These are phyloP conservation scores for Cercospora beticola DNA, from an alignment of 2,329 filamentous ascomycete genomes.

Conservation along the genomic window DNA sequence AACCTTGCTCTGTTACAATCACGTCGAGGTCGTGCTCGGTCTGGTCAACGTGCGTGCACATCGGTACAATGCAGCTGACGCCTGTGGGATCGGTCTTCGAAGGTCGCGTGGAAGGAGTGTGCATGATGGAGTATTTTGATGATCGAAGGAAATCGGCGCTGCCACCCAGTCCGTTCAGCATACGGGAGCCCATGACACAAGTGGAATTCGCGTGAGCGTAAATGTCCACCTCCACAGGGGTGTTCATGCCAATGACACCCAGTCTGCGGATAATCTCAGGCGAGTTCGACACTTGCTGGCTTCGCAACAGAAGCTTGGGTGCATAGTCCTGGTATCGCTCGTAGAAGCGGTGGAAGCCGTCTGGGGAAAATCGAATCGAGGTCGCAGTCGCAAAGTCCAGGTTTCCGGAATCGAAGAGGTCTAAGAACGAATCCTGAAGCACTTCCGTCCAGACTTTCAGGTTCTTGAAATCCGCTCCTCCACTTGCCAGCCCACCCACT, in stretches of 20 bases:
- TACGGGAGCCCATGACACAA: conserved; percentile 82
- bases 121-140: conserved; percentile 88
- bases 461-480: conserved; percentile 75
- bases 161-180: conserved; percentile 82
- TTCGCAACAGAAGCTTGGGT: conserved; percentile 78
- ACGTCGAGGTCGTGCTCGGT: conserved; percentile 91
- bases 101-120: conserved; percentile 79
- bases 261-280: conserved; percentile 87
- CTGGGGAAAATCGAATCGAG: conserved; percentile 85
- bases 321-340: conserved; percentile 77
- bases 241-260: conserved; percentile 93
- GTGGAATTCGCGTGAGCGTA: conserved; percentile 92
- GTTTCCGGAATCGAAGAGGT: conserved; percentile 84
- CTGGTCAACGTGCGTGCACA: conserved; percentile 90
- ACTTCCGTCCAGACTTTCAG: conserved; percentile 93
- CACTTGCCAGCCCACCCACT: conserved; percentile 74
- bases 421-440: conserved; percentile 87
- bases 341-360: conserved; percentile 90
- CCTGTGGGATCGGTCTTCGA: conserved; percentile 80
- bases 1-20: conserved; percentile 74
- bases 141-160: conserved; percentile 78
- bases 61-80: conserved; percentile 85
- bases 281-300: conserved; percentile 85
- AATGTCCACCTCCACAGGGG: conserved; percentile 89
- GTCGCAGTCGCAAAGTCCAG: conserved; percentile 89